Base-by-base conservation (phyloP, 2,329 filamentous ascomycete genomes). In the Xylariales sp. region DNA sequence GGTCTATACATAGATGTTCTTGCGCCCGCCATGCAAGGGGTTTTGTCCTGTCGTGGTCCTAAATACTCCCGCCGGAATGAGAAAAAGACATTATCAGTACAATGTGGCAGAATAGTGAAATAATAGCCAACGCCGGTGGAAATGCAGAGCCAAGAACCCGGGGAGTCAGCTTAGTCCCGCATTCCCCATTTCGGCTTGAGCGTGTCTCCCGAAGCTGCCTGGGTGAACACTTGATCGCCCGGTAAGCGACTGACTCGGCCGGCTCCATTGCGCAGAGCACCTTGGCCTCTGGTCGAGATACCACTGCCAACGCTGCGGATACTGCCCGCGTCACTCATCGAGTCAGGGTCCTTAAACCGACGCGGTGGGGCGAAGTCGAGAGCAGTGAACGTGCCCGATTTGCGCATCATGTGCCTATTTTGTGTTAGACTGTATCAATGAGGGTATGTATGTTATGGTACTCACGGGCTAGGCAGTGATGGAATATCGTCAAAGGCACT, bases 401-500 rank as follows among this genome's bases (percentile, higher is more conserved):
- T 90, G 57, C 85, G 80, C 38, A 93, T 73, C 55, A 80, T 54
- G 59, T 90, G 83, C 29, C 82, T 86, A 47, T 24, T 4, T 3
- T 12, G 14, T 25, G 50, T 64, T 58, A 68, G 53, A 48, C n/a
- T 55, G 50, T 31, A 29, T 19, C 25, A 8, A 9, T 8, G 19
- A 4, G n/a, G 12, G 29, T n/a, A 15, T 3, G 2, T 11, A 19
- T 11, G 15, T 8, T 8, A 7, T 35, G 47, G 19, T 48, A 85
- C 86, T 85, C 80, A 91, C 80, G 93, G 89, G 74, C 89, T 96
- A 27, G 93, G 93, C 49, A 98, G 81, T 7, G 77, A 75, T 10
- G 84, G 66, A 47, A 97, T 80, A 45, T 97, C 91, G 43, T 97
- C 91, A 62, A 89, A 96, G 4, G 89, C 76, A 45, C 84, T 88